phyloP scores from a whole-genome alignment of 345 rosid genomes.

The Ceriops zippeliana region DNA sequence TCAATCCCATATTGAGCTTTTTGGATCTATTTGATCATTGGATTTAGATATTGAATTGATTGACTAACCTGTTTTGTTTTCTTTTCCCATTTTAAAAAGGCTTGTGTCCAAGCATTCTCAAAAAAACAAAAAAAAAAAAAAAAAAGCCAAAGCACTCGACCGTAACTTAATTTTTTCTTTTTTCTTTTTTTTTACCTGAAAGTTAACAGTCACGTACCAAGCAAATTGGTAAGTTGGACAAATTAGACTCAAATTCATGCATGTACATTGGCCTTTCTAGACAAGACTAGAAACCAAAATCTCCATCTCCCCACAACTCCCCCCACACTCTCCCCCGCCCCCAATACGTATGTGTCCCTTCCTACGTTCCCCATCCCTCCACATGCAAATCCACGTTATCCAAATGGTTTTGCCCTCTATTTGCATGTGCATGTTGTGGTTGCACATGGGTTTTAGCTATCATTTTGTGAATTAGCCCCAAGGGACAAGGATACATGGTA shows the following conservation, averaged over 20 bases:
- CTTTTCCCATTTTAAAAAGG: background rate
- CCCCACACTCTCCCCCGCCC: too few relatives aligned
- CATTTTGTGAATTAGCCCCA: slow-evolving; percentile 3
- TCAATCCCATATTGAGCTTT: slow-evolving; percentile 17
- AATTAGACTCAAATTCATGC: too few relatives aligned
- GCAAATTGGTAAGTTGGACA: too few relatives aligned
- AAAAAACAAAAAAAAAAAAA: background rate
- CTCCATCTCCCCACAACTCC: background rate
- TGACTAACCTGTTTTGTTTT: too few relatives aligned
- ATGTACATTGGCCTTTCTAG: slow-evolving; percentile 1
- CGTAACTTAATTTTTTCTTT: background rate
- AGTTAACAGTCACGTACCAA: background rate
- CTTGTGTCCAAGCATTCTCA: background rate
- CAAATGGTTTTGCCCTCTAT: slow-evolving; percentile 18
- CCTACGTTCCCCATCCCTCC: slow-evolving; percentile 26
- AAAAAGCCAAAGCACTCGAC: background rate
- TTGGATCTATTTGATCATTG: slow-evolving; percentile 25
- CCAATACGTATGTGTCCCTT: background rate
- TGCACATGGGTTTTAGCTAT: slow-evolving; percentile 31
- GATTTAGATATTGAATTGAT: slow-evolving; percentile 21
- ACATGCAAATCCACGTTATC: slow-evolving; percentile 40
- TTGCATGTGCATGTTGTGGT: slow-evolving; percentile 28
- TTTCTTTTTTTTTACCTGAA: background rate
- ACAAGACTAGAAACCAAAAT: slow-evolving; percentile 12
- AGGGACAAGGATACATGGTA: background rate